Conservation (phyloP, 768 basidiomycete genomes). For the Coprinopsis cinerea region DNA sequence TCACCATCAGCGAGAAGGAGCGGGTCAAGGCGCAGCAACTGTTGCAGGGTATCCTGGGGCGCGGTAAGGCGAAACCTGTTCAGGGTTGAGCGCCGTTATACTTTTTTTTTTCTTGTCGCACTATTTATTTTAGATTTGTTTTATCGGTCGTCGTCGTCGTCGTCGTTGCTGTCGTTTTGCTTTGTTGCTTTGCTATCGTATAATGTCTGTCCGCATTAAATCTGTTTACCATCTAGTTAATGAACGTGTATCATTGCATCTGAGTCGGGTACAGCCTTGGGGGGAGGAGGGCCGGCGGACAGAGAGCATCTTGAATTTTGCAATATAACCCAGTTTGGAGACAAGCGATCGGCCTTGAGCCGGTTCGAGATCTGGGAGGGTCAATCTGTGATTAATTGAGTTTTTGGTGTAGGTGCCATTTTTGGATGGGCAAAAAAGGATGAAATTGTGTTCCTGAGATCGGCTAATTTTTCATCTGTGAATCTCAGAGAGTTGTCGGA, state of each 20-base stretch:
- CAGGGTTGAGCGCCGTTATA: background rate
- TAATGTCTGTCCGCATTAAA: background rate
- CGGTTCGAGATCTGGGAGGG: conserved; percentile 14
- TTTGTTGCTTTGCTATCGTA: background rate
- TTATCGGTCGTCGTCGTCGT: background rate
- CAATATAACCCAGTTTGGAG: conserved; percentile 1
- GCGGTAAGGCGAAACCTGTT: background rate
- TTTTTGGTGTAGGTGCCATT: background rate
- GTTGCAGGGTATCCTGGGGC: conserved; percentile 48
- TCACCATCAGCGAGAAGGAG: conserved; percentile 79
- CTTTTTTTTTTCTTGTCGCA: too few relatives aligned
- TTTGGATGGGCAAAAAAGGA: conserved; percentile 2
- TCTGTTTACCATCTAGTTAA: too few relatives aligned
- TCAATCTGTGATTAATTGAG: conserved; percentile 17
- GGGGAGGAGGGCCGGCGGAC: background rate
- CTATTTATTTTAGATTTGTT: background rate
- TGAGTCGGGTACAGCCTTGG: too few relatives aligned
- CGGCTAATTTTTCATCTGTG: conserved; percentile 9
- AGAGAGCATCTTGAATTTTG: background rate
- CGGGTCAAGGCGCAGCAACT: conserved; percentile 73
- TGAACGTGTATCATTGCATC: too few relatives aligned
- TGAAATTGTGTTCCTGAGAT: conserved; percentile 8
- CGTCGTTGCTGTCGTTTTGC: background rate
- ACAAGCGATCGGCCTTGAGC: conserved; percentile 18
- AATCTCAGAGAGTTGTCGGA: conserved; percentile 4